A percentile compares a stretch with the other conserved stretches of the same genome.
These are phyloP conservation scores for Vanrija sp. DNA, from an alignment of 1,284 basidiomycete species.

Conservation along the genomic window DNA sequence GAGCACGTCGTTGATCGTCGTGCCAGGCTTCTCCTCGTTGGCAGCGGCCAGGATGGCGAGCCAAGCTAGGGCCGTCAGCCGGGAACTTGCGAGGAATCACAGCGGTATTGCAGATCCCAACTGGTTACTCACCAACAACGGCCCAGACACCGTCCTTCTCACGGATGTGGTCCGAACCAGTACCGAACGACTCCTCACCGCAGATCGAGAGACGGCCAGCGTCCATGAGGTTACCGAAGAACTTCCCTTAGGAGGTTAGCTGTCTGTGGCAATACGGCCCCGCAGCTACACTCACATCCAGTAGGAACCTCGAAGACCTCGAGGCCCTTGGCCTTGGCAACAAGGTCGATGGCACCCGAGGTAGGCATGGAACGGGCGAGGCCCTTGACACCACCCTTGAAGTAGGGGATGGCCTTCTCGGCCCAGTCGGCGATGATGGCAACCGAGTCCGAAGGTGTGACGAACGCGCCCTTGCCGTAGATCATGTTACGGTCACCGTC, in stretches of 20 bases:
- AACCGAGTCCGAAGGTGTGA: conserved; percentile 94
- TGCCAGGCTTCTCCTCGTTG: conserved; percentile 70
- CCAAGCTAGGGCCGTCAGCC: conserved; percentile 61
- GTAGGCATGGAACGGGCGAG: conserved; percentile 97
- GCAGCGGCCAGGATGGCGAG: conserved; percentile 93
- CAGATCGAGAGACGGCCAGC: conserved; percentile 95
- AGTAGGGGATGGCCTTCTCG: conserved; percentile 91
- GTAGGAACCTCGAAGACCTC: conserved; percentile 97
- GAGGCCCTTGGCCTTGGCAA: conserved; percentile 89
- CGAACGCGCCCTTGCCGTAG: conserved; percentile 95
- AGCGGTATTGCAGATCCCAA: not conserved
- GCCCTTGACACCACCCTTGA: conserved; percentile 88
- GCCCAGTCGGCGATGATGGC: conserved; percentile 98
- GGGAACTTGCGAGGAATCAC: conserved; percentile 1
- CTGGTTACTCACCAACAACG: conserved; percentile 63
- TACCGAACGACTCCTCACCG: conserved; percentile 97
- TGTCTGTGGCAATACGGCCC: not conserved
- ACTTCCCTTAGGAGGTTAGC: conserved; percentile 70
- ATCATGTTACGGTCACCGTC: conserved; percentile 99
- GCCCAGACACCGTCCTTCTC: conserved; percentile 99
- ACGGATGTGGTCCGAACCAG: conserved; percentile 98
- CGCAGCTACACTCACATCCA: conserved; percentile 55
- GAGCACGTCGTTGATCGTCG: conserved; percentile 86
- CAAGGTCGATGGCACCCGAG: conserved; percentile 91
- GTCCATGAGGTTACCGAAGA: conserved; percentile 99